phyloP scores from a whole-genome alignment of 768 basidiomycete genomes.

The Trametes gibbosa region DNA sequence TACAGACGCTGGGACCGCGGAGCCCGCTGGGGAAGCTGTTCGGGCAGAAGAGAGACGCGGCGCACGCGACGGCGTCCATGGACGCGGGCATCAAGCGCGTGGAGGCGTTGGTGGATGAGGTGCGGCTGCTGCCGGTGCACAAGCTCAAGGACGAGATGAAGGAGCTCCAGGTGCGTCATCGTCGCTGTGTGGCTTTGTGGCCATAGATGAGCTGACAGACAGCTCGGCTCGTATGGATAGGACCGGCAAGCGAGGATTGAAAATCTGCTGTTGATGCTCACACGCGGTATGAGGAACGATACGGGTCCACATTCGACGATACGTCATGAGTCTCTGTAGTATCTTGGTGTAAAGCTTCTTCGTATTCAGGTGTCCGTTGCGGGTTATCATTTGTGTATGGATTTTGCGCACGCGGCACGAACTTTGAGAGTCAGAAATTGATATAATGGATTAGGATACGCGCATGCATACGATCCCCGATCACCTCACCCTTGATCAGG shows the following conservation, averaged over 20 bases:
- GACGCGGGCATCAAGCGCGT: slow-evolving; percentile 52
- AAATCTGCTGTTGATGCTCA: slow-evolving; percentile 63
- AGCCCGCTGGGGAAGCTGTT: slow-evolving; percentile 56
- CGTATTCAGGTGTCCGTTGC: too few relatives aligned
- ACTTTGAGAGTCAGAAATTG: too few relatives aligned
- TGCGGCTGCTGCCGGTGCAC: slow-evolving; percentile 60
- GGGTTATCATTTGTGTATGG: too few relatives aligned
- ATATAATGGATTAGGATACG: too few relatives aligned
- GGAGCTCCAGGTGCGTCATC: slow-evolving; percentile 62
- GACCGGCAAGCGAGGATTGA: slow-evolving; percentile 79
- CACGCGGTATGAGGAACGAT: slow-evolving; percentile 58
- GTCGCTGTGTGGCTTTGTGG: too few relatives aligned
- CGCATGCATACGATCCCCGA: too few relatives aligned
- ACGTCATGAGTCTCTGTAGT: slow-evolving; percentile 25
- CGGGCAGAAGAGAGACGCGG: slow-evolving; percentile 20
- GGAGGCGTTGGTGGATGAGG: slow-evolving; percentile 61
- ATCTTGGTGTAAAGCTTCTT: not conserved
- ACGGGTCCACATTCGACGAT: slow-evolving; percentile 18
- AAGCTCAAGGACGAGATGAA: slow-evolving; percentile 78
- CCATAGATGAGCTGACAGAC: not conserved
- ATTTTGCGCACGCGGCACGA: too few relatives aligned
- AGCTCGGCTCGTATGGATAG: slow-evolving; percentile 11
- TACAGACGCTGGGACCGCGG: slow-evolving; percentile 26
- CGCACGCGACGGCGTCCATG: slow-evolving; percentile 24
- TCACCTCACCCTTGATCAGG: too few relatives aligned